Percentiles rank a stretch among this genome's conserved stretches.
Evolutionary conservation across 2,329 filamentous ascomycete genomes (phyloP).

Genomic region (Phyllosticta citriasiana): DNA sequence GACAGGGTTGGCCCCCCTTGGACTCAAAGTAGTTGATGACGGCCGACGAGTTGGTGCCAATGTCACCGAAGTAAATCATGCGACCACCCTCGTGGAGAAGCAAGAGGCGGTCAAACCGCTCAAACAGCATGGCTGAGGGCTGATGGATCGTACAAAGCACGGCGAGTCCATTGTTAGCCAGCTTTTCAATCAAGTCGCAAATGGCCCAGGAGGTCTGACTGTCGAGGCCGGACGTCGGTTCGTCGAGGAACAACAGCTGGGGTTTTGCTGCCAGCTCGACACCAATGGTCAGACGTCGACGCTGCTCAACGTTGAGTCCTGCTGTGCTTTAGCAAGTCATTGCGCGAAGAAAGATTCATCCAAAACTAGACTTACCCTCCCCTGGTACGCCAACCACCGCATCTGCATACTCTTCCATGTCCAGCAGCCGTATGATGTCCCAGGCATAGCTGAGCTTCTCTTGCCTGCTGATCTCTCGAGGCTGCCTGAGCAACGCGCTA

Average conservation of each 20-base stretch:
- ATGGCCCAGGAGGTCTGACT: conserved; percentile 92
- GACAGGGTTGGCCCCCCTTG: neutral
- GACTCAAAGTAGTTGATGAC: conserved; percentile 53
- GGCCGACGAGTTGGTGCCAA: conserved; percentile 59
- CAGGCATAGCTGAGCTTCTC: conserved; percentile 85
- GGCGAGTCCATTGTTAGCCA: conserved; percentile 80
- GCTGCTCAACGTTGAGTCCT: conserved; percentile 48
- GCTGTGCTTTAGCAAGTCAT: neutral
- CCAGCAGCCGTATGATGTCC: conserved; percentile 80
- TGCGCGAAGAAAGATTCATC: neutral
- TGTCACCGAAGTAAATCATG: conserved; percentile 74
- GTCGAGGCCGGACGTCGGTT: conserved; percentile 90
- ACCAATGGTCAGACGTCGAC: conserved; percentile 78
- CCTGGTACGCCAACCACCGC: conserved; percentile 84
- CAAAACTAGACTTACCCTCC: conserved; percentile 46
- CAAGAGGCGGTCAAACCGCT: conserved; percentile 74
- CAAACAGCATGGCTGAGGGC: conserved; percentile 90
- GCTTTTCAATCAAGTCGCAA: conserved; percentile 74
- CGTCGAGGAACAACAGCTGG: conserved; percentile 82
- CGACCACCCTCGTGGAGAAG: conserved; percentile 67
- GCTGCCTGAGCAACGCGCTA: conserved; percentile 76
- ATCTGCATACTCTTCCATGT: conserved; percentile 84
- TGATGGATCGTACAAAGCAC: conserved; percentile 98
- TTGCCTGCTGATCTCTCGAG: conserved; percentile 55
- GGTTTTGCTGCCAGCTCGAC: conserved; percentile 95